Conservation (phyloP, 306 rosid species). For the Benincasa hispida region DNA sequence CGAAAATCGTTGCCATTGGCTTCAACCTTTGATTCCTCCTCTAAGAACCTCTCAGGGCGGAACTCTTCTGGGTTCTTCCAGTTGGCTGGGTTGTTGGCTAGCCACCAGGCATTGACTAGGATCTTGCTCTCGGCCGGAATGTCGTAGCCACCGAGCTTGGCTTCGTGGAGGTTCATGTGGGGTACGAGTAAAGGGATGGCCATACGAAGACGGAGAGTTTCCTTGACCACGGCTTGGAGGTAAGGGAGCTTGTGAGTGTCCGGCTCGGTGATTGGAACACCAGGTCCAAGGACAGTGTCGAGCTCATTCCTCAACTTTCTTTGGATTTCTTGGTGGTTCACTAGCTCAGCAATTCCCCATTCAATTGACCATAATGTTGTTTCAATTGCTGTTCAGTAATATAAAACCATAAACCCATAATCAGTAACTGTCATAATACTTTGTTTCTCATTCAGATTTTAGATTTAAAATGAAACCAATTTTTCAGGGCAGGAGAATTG, state of each 20-base stretch:
- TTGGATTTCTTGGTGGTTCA: slow-evolving; percentile 69
- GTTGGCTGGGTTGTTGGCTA: slow-evolving; percentile 67
- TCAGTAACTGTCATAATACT: neutral
- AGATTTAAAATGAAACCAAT: too few relatives aligned
- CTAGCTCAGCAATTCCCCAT: slow-evolving; percentile 86
- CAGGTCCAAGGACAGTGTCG: slow-evolving; percentile 48
- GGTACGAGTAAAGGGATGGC: slow-evolving; percentile 85
- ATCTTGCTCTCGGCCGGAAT: slow-evolving; percentile 86
- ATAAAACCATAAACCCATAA: neutral
- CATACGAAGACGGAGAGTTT: slow-evolving; percentile 67
- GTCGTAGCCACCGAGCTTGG: slow-evolving; percentile 57
- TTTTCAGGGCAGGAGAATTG: too few relatives aligned
- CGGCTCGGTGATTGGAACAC: slow-evolving; percentile 58
- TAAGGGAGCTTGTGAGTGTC: slow-evolving; percentile 56
- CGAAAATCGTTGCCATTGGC: slow-evolving; percentile 87
- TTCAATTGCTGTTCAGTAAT: slow-evolving; percentile 54
- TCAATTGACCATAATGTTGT: slow-evolving; percentile 87
- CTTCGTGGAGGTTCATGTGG: slow-evolving; percentile 83
- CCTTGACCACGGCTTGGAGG: slow-evolving; percentile 84
- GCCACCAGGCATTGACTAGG: slow-evolving; percentile 84
- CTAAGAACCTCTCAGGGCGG: slow-evolving; percentile 77
- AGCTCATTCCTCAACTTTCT: slow-evolving; percentile 45
- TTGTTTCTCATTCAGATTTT: too few relatives aligned
- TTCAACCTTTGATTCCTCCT: slow-evolving; percentile 73
- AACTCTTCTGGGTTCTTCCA: slow-evolving; percentile 82